Evolutionary conservation across 805 yeast species (phyloP).

Genomic region (Priceomyces carsonii): DNA sequence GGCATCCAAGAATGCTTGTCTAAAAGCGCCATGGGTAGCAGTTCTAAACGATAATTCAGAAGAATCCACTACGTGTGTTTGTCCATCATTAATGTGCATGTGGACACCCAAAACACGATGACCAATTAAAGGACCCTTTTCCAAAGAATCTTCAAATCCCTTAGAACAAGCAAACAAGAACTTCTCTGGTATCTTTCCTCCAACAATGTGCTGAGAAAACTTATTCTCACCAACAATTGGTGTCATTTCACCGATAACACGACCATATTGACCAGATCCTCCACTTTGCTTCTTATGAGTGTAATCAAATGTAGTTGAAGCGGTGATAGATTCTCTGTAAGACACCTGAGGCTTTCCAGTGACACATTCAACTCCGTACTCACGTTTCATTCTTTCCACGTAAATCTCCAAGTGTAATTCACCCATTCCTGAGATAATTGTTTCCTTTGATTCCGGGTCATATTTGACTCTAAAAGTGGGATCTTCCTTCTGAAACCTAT

Average conservation of each 20-base stretch:
- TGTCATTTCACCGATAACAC: conserved; percentile 82
- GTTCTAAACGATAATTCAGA: conserved; percentile 93
- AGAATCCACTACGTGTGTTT: conserved; percentile 95
- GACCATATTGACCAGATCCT: conserved; percentile 99
- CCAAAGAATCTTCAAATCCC: conserved; percentile 93
- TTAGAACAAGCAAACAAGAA: conserved; percentile 90
- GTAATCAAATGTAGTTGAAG: conserved; percentile 78
- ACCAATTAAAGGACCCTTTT: conserved; percentile 96
- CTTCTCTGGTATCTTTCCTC: conserved; percentile 96
- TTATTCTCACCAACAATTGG: conserved; percentile 67
- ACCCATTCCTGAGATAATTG: conserved; percentile 96
- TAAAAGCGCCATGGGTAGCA: conserved; percentile 90
- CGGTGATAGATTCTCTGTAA: conserved; percentile 87
- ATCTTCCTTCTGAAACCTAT: conserved; percentile 97
- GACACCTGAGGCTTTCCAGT: conserved; percentile 99
- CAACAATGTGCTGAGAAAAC: conserved; percentile 87
- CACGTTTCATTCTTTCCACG: conserved; percentile 97
- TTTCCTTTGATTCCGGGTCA: conserved; percentile 90
- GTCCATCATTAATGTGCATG: conserved; percentile 96
- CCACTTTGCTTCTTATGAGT: conserved; percentile 98
- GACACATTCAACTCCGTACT: conserved; percentile 90
- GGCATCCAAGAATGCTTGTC: conserved; percentile 81
- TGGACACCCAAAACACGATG: conserved; percentile 89
- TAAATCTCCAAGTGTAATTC: conserved; percentile 96
- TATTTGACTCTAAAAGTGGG: conserved; percentile 95